phyloP scores from a whole-genome alignment of 192 early-diverging fungal genomes.

The Coemansia aciculifera region DNA sequence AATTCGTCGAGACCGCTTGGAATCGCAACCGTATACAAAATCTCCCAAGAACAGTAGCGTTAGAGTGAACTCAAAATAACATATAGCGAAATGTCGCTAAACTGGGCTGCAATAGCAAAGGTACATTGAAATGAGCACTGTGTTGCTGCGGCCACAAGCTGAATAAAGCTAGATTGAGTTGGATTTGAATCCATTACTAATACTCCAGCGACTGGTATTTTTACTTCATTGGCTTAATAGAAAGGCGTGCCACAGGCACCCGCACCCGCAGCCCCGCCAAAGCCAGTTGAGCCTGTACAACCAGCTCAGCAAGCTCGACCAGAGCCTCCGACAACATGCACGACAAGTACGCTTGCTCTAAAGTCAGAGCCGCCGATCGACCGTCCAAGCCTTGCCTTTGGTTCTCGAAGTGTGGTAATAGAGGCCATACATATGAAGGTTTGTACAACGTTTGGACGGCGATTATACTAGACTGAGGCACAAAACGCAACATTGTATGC shows the following conservation, averaged over 20 bases:
- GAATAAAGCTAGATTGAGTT: background rate
- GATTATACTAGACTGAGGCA: background rate
- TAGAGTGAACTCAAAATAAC: background rate
- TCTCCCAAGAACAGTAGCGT: background rate
- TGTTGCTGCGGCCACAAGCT: background rate
- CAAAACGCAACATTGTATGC: background rate
- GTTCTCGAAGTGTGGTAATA: background rate
- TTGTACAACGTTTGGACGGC: background rate
- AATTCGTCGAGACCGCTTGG: background rate
- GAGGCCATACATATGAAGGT: constrained; percentile 1
- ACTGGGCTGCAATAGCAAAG: constrained; percentile 49
- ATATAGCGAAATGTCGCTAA: constrained; percentile 13
- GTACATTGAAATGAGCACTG: background rate
- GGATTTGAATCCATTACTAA: constrained; percentile 1
- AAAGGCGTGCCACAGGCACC: constrained; percentile 8
- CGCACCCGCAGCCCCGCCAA: background rate
- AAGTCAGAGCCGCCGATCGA: background rate
- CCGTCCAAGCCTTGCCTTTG: background rate
- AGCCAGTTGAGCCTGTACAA: background rate
- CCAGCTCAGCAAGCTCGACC: background rate
- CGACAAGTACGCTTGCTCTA: background rate
- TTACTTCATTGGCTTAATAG: background rate
- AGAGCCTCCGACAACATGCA: background rate
- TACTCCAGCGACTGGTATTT: too few relatives aligned
- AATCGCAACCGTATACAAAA: background rate